These are phyloP conservation scores for Lyophyllum shimeji DNA, from an alignment of 768 basidiomycete genomes.

Conservation along the genomic window DNA sequence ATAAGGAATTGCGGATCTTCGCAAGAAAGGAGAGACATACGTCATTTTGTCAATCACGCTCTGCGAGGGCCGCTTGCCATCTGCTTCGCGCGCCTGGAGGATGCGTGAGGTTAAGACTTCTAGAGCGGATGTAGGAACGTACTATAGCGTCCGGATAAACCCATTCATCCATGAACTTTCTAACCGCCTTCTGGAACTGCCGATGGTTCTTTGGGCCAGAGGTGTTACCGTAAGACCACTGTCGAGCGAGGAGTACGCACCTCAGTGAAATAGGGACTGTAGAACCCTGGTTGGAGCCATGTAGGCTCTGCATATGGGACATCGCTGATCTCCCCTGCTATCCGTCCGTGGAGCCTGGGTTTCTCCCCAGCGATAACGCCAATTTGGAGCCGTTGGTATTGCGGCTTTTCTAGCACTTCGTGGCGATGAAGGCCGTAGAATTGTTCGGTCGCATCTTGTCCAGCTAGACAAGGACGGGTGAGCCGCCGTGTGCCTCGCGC, in stretches of 20 bases:
- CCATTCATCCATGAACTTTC: slow-evolving; percentile 66
- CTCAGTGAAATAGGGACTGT: slow-evolving; percentile 76
- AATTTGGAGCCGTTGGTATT: slow-evolving; percentile 62
- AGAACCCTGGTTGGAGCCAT: slow-evolving; percentile 66
- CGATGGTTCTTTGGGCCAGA: slow-evolving; percentile 46
- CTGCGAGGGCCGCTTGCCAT: slow-evolving; percentile 82
- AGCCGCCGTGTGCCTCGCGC: neutral
- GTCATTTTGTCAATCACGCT: slow-evolving; percentile 84
- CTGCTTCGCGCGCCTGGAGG: slow-evolving; percentile 72
- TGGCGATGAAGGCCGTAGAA: slow-evolving; percentile 77
- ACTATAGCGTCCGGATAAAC: slow-evolving; percentile 49
- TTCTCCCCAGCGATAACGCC: slow-evolving; percentile 63
- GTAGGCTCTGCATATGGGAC: slow-evolving; percentile 83
- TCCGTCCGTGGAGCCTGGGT: slow-evolving; percentile 44
- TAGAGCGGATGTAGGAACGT: neutral
- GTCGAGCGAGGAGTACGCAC: slow-evolving; percentile 30
- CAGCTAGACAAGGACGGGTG: slow-evolving; percentile 41
- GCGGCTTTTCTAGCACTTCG: slow-evolving; percentile 68
- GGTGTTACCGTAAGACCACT: neutral
- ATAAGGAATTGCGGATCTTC: slow-evolving; percentile 44
- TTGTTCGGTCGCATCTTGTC: slow-evolving; percentile 75
- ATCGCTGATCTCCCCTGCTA: slow-evolving; percentile 53
- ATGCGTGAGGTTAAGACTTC: neutral
- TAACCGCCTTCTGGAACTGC: slow-evolving; percentile 52
- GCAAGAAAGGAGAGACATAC: slow-evolving; percentile 61